Base-by-base conservation (phyloP, 148 eudicot genomes). In the Cornus florida region DNA sequence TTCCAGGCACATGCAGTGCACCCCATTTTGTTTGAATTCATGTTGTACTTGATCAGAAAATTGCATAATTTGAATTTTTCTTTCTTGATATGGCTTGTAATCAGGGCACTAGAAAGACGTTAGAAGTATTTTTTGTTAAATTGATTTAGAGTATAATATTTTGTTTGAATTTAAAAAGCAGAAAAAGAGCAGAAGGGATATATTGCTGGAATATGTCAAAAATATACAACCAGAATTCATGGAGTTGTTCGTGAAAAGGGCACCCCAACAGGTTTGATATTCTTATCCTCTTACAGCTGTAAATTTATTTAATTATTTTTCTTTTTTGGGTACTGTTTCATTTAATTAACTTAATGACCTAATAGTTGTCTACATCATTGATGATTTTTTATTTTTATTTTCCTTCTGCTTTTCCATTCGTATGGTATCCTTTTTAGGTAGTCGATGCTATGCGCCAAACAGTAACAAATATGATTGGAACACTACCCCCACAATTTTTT, bases 401-500 rank as follows among this genome's bases (percentile, higher is more conserved):
- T 22, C 39, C 56, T 41, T 68, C 46, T 71, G 17, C 66, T 17
- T 33, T 57, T 69, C 38, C 31, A 31, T 60, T 60, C 24, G 16
- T 28, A 57, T 32, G 23, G 9, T 28, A 70, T 70, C 16, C 57
- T 76, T 24, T 74, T 38, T 83, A 94, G 98, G 92, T 94, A 71
- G 98, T 94, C 79, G 98, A 94, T 73, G 98, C 98, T 28, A 94
- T 94, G 98, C 98, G 98, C 60, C 94, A 92, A 81, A 94, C 98
- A 10, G 94, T 94, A 32, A 89, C 98, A 67, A 94, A 92, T 80
- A 94, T 94, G 98, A 94, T 94, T 74, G 98, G 98, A 59, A 92
- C 96, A 50, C 83, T 94, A 71, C 98, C 98, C 69, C 96, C 98
- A 32, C 98, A 94, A 56, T 94, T 92, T 77, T 94, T 94, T 81